Base-by-base conservation (phyloP, 1,139 yeast genomes). In the Blastobotrys proliferans region DNA sequence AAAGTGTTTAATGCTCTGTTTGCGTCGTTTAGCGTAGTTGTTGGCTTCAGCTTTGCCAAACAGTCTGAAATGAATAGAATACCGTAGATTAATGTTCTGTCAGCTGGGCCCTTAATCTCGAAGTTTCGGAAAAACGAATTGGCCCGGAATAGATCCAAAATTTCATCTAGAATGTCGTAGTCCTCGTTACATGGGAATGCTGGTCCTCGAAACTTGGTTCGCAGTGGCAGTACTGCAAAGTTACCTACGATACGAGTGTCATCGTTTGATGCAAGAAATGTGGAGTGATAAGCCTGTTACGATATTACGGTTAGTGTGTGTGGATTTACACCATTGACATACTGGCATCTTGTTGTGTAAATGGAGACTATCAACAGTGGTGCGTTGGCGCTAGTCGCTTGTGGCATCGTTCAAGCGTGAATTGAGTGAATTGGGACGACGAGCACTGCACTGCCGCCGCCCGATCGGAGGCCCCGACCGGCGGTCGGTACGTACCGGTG, bases 91-190 rank as follows among this genome's bases (percentile, higher is more conserved):
- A 92, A 72, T n/a, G 92, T 76, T 54, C 99, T 75, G 65, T 92
- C 99, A 2, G 97, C 84, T 16, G 95, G 87, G 10, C 97, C 95
- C 63, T 87, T 87, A 68, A 92, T 88, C 68, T 94, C 98, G 65
- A 92, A 94, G 72, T 92, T 92, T 62, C 86, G 83, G 75, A 94
- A 92, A 67, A 92, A 90, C 6, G 96, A 85, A 66, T 92, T 92
- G 57, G 97, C 97, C 53, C 98, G 75, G 66, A 92, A 92, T 47
- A 92, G 73, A 65, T 92, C 98, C 47, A 92, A 69, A 22, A 82
- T 76, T 65, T 92, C 99, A 60, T 92, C 98, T 47, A 85, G 75
- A 48, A 92, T 85, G 64, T 92, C 99, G 63, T 88, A 90, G 55
- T 85, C 95, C 22, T 79, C 77, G 46, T 74, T 73, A 5, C 88